Evolutionary conservation across 352 stramenopile genomes (phyloP), one percentile per base, ranked within the genome.

Genomic region (Phytophthora podocarpi): DNA sequence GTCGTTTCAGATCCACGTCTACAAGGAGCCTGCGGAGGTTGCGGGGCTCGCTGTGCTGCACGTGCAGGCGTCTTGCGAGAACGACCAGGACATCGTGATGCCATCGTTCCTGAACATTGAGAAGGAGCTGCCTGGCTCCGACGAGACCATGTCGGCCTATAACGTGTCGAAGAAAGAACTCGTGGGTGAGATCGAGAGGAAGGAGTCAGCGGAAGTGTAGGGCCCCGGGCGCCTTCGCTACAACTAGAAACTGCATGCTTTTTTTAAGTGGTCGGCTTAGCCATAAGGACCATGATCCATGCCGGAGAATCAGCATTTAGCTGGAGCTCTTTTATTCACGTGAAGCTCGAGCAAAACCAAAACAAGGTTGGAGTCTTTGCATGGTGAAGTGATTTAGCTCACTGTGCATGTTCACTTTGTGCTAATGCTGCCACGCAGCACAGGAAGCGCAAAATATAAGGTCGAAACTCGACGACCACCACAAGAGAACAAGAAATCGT

Each of bases 1-100:
- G 65, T 95, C 85, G 34, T 91, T 93, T 66, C 84, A 95, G 65
- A 87, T 95, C 36, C 85, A 95, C 63, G 70, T 91, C 24, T 95
- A 95, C 74, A 95, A 95, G 60, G 85, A 93, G 50, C 85, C 85
- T 21, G 61, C 63, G 5, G 59, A 75, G 5, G 70, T 95, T 58
- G 80, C 75, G 2, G 78, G 76, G 0, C 80, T 91, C 9, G 70
- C 78, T 45, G 82, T 95, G 40, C 63, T 92, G 42, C 85, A 95
- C 31, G 74, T 95, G 8, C 85, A 95, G 59, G 85, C 84, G 21
- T 88, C 84, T 12, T 82, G 71, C 11, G 82, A 86, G 40, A 75
- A 75, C 42, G 72, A 72, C 48, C 65, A 81, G 46, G 64, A 76
- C 28, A 78, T 95, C 37, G 72, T 75, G 35, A 86, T 95, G 62